These are phyloP conservation scores for Multifurca ochricompacta DNA, from an alignment of 768 basidiomycete genomes.

Conservation along the genomic window DNA sequence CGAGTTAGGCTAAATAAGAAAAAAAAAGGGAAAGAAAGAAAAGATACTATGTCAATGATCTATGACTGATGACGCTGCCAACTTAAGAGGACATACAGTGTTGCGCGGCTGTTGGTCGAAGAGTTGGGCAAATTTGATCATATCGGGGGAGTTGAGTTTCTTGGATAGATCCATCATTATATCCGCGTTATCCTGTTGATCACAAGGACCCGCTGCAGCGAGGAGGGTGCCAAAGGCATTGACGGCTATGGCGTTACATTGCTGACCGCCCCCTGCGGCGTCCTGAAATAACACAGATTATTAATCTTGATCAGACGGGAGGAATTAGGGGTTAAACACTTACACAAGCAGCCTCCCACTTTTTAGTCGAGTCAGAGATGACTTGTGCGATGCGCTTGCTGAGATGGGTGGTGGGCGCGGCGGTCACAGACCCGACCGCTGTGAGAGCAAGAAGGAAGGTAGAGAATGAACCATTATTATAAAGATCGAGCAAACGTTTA, in stretches of 20 bases:
- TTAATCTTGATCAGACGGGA: too few species aligned
- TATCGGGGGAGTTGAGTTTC: conserved; percentile 36
- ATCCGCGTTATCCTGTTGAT: conserved; percentile 43
- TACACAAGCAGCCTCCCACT: conserved; percentile 45
- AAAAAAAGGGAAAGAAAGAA: neutral
- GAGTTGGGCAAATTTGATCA: conserved; percentile 46
- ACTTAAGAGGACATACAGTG: conserved; percentile 31
- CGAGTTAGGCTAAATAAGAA: conserved; percentile 32
- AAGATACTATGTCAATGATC: neutral
- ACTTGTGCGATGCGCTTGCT: conserved; percentile 41
- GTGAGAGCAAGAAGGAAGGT: conserved; percentile 29
- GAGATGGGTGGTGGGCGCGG: conserved; percentile 30
- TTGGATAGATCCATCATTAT: conserved; percentile 44
- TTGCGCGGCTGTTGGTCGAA: conserved; percentile 54
- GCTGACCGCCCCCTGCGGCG: conserved; percentile 46
- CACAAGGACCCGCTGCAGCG: conserved; percentile 36
- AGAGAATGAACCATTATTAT: conserved; percentile 30
- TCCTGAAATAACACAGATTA: conserved; percentile 27
- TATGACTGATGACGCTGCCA: neutral
- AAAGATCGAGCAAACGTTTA: neutral
- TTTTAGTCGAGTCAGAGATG: conserved; percentile 33
- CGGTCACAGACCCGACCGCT: conserved; percentile 28
- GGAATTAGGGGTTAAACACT: conserved; percentile 21
- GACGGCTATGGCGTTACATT: conserved; percentile 52
- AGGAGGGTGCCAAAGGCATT: conserved; percentile 51